Base-by-base conservation (phyloP, 345 rosid species). In the Linum tenue region DNA sequence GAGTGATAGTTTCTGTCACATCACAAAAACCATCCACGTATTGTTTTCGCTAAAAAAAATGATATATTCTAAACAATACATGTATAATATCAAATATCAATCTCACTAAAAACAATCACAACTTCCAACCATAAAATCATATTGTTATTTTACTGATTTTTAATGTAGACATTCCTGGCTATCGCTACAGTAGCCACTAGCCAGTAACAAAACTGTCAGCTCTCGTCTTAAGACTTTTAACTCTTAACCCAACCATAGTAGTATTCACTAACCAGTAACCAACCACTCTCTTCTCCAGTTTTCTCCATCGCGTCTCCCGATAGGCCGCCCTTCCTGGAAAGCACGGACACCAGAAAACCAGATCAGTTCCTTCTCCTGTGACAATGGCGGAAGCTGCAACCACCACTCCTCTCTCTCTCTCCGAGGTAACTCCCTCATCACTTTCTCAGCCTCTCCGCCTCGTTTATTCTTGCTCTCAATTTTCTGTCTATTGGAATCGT, bases 321-420 rank as follows among this genome's bases (percentile, higher is more conserved):
- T n/a, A 44, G 53, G 63, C 67, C 63, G 31, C 31, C 31, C 67
- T 59, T 67, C 56, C 70, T 55, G 14, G 31, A 64, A 41, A 41
- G 5, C 14, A 48, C 8, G 14, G 53, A 48, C 53, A 56, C 55
- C 53, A 51, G 71, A n/a, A 66, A 72, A 16, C 63, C 41, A 63
- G 67, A 69, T 72, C 66, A 59, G 51, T 60, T 72, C 67, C 9
- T 39, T 77, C 72, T 66, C 63, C 67, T 70, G n/a, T 22, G 31
- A 9, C 73, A 74, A 88, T 88, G 98, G 92, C 89, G 71, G 98
- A 85, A 39, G 77, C 82, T 22, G 31, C 31, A 22, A 22, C 73
- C 72, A 69, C 72, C 16, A 74, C 66, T 36, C 53, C 77, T 36
- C 80, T 73, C 0, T 69, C 97, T 60, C 84, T 92, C 16, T 75